These are phyloP conservation scores for Boechera stricta DNA, from an alignment of 345 rosid genomes.

Conservation along the genomic window DNA sequence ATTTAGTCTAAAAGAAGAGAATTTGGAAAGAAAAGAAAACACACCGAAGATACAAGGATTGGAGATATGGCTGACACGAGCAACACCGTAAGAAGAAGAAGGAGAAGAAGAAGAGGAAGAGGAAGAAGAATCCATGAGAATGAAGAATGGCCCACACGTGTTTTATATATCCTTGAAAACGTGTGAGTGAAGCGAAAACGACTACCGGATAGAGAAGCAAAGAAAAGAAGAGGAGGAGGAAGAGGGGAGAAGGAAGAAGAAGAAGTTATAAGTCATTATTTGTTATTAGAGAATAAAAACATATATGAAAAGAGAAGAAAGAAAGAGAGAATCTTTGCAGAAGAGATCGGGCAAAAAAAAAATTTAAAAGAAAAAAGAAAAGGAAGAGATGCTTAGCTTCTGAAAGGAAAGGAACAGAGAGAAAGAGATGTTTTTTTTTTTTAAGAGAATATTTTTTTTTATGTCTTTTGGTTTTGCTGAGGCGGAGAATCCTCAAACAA, in stretches of 20 bases:
- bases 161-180: constrained; percentile 36
- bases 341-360: constrained; percentile 47
- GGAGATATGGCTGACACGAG: constrained; percentile 64
- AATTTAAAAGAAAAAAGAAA: constrained; percentile 45
- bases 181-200: constrained; percentile 50
- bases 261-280: constrained; percentile 34
- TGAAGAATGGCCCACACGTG: constrained; percentile 33
- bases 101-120: constrained; percentile 23
- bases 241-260: constrained; percentile 6
- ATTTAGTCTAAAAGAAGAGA: neutral
- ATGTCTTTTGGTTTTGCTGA: constrained; percentile 50
- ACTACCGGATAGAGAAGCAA: constrained; percentile 46
- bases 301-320: constrained; percentile 43
- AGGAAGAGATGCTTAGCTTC: constrained; percentile 81
- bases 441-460: constrained; percentile 32
- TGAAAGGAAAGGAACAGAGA: constrained; percentile 62
- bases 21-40: constrained; percentile 17
- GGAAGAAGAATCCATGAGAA: constrained; percentile 58
- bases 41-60: constrained; percentile 85
- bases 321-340: constrained; percentile 56
- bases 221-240: constrained; percentile 27
- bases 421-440: constrained; percentile 37
- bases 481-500: constrained; percentile 50
- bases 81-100: constrained; percentile 31
- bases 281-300: constrained; percentile 36